Base-by-base conservation (phyloP, 1,139 yeast species). In the Debaryomyces nepalensis region DNA sequence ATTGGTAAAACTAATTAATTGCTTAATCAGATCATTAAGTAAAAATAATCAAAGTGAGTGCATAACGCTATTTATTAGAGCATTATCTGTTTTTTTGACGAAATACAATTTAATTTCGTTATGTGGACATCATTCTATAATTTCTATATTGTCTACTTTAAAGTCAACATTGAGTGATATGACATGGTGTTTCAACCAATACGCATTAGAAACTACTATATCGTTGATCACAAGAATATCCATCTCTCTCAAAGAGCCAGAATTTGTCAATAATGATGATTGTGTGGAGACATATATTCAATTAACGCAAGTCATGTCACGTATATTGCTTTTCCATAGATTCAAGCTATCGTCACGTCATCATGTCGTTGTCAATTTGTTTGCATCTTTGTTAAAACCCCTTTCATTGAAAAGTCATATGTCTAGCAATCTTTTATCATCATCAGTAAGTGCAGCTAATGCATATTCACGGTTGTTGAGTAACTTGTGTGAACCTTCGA, bases 401-500 rank as follows among this genome's bases (percentile, higher is more conserved):
- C 55, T 83, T 18, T 64, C 81, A 1, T 57, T 57, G 19, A 58
- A 57, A 34, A 42, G 50, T 3, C 22, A 41, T 4, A 30, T 32
- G 7, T 11, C 21, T 4, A 4, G 12, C 19, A 22, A 24, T 18
- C n/a, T n/a, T 18, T 19, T 34, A 7, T 26, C 36, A 8, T 23
- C 32, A 11, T 38, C 41, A 5, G 12, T 26, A 23, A 18, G 55
- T 61, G 57, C 66, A 8, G 86, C 84, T 0, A 57, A 64, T 5
- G 63, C 81, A 0, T 79, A 69, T 44, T 63, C 84, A 1, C 77
- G 97, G 53, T 63, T 87, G 12, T 57, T 89, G 41, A 67, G 75
- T 23, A 85, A 86, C 54, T 65, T 86, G 33, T 87, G 96, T 66
- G 95, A 88, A 50, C 95, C 96, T 1, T 53, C 66, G 1, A 57